Percentiles rank a stretch among this genome's conserved stretches.
These are phyloP conservation scores for Colletotrichum acutatum DNA, from an alignment of 2,329 filamentous ascomycete species.

Conservation along the genomic window DNA sequence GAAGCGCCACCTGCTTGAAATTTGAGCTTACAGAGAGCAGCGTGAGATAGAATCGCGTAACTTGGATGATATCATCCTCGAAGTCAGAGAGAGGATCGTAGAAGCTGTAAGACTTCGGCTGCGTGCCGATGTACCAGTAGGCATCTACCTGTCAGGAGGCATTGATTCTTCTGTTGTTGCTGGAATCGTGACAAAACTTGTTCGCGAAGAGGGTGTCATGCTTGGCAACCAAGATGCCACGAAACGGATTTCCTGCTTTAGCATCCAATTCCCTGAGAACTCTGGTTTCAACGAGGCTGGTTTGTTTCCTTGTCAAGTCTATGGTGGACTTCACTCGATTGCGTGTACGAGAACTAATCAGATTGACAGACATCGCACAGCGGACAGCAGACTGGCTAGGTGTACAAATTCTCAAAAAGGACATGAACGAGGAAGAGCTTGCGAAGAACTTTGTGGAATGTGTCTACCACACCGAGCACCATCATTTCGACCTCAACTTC, in stretches of 20 bases:
- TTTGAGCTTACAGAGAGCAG: conserved; percentile 27
- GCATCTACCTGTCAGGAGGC: conserved; percentile 66
- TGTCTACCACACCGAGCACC: conserved; percentile 46
- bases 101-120: conserved; percentile 63
- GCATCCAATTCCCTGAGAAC: conserved; percentile 60
- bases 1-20: too few species aligned
- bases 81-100: conserved; percentile 59
- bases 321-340: too few species aligned
- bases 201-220: conserved; percentile 54
- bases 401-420: conserved; percentile 41
- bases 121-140: conserved; percentile 67
- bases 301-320: conserved; percentile 27
- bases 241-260: conserved; percentile 53
- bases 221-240: conserved; percentile 53
- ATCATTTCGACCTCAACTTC: conserved; percentile 59
- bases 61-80: conserved; percentile 61
- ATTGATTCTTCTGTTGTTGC: conserved; percentile 68
- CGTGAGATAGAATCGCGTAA: conserved; percentile 51
- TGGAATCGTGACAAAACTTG: conserved; percentile 64
- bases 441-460: conserved; percentile 45
- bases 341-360: not conserved
- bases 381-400: conserved; percentile 47
- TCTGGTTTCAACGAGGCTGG: conserved; percentile 61
- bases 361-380: conserved; percentile 41
- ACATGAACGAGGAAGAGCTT: conserved; percentile 43